Evolutionary conservation across 148 eudicot species (phyloP).

Genomic region (Dysphania ambrosioides): DNA sequence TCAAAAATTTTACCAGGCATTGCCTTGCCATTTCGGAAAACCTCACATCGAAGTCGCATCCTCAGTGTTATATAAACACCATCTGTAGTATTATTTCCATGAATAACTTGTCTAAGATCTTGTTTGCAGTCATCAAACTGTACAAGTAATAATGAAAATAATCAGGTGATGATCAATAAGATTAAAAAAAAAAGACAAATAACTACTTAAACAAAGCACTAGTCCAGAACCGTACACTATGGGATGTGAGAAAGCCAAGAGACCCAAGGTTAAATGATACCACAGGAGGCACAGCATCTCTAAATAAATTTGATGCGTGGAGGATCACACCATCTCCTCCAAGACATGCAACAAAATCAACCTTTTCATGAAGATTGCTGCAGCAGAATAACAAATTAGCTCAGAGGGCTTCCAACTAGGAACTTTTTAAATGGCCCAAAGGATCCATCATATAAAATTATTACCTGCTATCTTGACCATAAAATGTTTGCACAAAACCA

Average conservation of each 20-base stretch:
- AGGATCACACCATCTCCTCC: constrained; percentile 99
- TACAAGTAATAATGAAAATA: constrained; percentile 16
- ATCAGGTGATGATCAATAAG: not conserved
- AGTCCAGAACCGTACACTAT: constrained; percentile 48
- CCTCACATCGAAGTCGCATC: constrained; percentile 95
- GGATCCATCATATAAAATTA: constrained; percentile 8
- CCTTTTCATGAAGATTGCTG: constrained; percentile 97
- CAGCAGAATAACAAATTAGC: constrained; percentile 21
- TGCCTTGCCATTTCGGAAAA: constrained; percentile 75
- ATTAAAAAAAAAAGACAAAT: not conserved
- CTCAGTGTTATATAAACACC: constrained; percentile 96
- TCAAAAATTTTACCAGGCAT: constrained; percentile 97
- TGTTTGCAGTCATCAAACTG: constrained; percentile 84
- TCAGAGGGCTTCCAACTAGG: constrained; percentile 4
- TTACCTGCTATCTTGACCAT: constrained; percentile 96
- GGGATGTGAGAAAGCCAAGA: constrained; percentile 97
- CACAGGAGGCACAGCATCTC: constrained; percentile 94
- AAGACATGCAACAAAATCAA: constrained; percentile 89
- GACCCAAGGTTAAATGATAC: constrained; percentile 98
- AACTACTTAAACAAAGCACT: not conserved
- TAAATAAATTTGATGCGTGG: constrained; percentile 89
- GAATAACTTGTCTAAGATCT: constrained; percentile 78
- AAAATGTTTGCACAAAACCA: constrained; percentile 96
- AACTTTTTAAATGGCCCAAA: not conserved
- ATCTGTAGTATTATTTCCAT: constrained; percentile 85